Base-by-base conservation (phyloP, 176 grass and related monocot genomes). In the Oryza nivara region DNA sequence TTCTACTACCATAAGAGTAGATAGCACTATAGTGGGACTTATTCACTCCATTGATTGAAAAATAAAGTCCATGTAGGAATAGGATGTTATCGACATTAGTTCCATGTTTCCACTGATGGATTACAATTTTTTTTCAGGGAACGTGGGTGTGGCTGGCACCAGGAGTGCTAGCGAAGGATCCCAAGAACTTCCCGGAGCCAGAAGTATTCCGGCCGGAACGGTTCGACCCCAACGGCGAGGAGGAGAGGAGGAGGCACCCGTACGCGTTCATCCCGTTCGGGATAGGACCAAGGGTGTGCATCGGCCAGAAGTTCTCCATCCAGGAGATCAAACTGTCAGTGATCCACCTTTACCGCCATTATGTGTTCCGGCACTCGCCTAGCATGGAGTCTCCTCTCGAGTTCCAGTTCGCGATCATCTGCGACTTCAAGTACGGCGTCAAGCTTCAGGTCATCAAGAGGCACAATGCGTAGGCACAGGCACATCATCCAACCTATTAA, bases 231-330 rank as follows among this genome's bases (percentile, higher is more conserved):
- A 47, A 25, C 20, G 45, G 77, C 43, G 72, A 90, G 6, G 88
- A 93, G 64, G 85, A 90, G 67, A 71, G 60, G 48, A 49, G 17
- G 17, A 81, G 85, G 26, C 88, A 93, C 52, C 86, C 92, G 6
- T 94, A 88, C 48, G 82, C 91, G 0, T 73, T 83, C 78, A 90
- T 90, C n/a, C 91, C 91, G 3, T 93, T 92, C 45, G 91, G 91
- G 32, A 49, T 90, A 3, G 91, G 88, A 0, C 92, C 82, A 2
- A 82, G 91, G 76, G 46, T 51, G n/a, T 90, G 91, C 69, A 86
- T 93, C 4, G 83, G 86, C 25, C 86, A 88, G 79, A 91, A 70
- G 45, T 91, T 94, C 76, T 66, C 92, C 26, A 35, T 91, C 63
- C 89, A 91, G 65, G 88, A 94, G 75, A 83, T 91, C 64, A 91